These are phyloP conservation scores for Triangularia setosa DNA, from an alignment of 2,329 filamentous ascomycete species.

Conservation along the genomic window DNA sequence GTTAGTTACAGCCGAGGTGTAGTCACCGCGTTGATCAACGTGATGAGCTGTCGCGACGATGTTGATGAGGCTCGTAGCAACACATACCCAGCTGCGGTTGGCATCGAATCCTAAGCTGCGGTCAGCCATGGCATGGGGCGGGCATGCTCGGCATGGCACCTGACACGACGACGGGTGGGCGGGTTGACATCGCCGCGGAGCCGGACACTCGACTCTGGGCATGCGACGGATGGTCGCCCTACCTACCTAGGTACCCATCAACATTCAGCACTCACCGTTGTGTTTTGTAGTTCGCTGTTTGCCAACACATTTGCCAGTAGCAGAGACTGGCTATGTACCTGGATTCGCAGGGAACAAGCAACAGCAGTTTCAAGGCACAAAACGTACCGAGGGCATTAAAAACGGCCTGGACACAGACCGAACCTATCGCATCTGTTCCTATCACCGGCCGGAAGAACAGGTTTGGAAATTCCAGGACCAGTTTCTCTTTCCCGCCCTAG, in stretches of 20 bases:
- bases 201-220: constrained; percentile 11
- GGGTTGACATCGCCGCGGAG: constrained; percentile 18
- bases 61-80: constrained; percentile 14
- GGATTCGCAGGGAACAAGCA: constrained; percentile 4
- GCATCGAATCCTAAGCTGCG: constrained; percentile 18
- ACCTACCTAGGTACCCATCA: too few relatives aligned
- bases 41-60: constrained; percentile 12
- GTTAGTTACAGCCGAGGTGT: neutral
- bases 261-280: neutral
- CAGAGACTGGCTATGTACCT: constrained; percentile 22
- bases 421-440: constrained; percentile 5
- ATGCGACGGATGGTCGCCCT: neutral
- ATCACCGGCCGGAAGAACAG: constrained; percentile 13
- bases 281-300: constrained; percentile 13
- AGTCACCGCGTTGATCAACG: constrained; percentile 21
- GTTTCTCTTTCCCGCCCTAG: neutral
- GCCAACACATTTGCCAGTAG: constrained; percentile 20
- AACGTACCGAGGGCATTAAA: constrained; percentile 5
- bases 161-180: constrained; percentile 11
- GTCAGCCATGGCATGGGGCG: neutral
- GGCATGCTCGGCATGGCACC: constrained; percentile 6
- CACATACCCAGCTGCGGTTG: constrained; percentile 12
- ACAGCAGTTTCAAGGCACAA: neutral
- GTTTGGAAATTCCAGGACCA: constrained; percentile 14
- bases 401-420: constrained; percentile 8